Percentiles rank a stretch among this genome's conserved stretches.
Evolutionary conservation across 306 rosid genomes (phyloP).

Genomic region (Corylus heterophylla): DNA sequence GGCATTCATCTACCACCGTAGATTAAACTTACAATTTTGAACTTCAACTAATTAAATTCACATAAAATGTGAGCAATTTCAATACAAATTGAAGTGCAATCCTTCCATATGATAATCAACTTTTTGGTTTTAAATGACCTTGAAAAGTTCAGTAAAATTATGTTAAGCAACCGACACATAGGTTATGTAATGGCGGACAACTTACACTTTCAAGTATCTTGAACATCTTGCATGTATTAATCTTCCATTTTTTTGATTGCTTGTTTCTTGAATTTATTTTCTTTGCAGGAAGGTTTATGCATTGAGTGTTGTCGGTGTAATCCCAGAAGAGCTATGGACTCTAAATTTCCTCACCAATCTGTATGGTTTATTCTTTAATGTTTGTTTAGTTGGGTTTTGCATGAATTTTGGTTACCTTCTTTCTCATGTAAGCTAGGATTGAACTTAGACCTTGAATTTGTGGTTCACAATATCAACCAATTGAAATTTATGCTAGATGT

Average conservation of each 20-base stretch:
- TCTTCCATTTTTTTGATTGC: not conserved
- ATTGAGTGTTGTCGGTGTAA: not conserved
- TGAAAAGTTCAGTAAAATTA: not conserved
- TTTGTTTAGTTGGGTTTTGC: not conserved
- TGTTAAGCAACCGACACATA: not conserved
- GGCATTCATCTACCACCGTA: not conserved
- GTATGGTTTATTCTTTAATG: slow-evolving; percentile 29
- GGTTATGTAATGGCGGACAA: not conserved
- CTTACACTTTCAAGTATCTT: not conserved
- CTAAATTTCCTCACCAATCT: not conserved
- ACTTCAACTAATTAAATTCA: not conserved
- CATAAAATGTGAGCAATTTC: not conserved
- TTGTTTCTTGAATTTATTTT: not conserved
- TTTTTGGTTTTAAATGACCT: not conserved
- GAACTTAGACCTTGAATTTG: not conserved
- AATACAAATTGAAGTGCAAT: not conserved
- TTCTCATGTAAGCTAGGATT: not conserved
- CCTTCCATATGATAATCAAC: not conserved
- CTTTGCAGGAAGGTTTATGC: not conserved
- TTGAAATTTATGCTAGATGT: not conserved
- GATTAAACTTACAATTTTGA: not conserved
- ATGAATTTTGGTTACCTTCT: not conserved
- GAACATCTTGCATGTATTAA: not conserved
- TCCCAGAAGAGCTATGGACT: slow-evolving; percentile 3
- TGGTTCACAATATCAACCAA: not conserved